Conservation (phyloP, 768 basidiomycete species). For the Pleurotus tuber-regium region DNA sequence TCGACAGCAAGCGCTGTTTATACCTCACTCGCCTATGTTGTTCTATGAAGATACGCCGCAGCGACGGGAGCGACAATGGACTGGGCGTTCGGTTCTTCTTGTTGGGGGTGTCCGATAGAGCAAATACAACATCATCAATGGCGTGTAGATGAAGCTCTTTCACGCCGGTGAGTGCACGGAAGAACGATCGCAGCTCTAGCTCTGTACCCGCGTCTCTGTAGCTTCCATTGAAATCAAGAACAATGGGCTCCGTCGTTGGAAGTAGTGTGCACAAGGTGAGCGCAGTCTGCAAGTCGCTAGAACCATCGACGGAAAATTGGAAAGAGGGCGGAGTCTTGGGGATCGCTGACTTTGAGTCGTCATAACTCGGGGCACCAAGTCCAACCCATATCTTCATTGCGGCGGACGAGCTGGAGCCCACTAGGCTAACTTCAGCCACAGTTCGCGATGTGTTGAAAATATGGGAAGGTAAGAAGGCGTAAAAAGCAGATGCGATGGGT, state of each 20-base stretch:
- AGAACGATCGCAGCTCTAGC: neutral
- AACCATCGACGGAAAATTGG: neutral
- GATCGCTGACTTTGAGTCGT: neutral
- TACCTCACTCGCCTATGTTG: neutral
- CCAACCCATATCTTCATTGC: neutral
- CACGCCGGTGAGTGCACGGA: neutral
- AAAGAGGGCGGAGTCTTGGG: neutral
- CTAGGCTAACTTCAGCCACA: neutral
- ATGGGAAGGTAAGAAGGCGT: neutral
- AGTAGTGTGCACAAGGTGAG: neutral
- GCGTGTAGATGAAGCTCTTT: neutral
- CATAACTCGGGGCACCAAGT: too few relatives aligned
- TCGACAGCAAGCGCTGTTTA: neutral
- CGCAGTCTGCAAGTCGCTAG: neutral
- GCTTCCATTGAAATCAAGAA: neutral
- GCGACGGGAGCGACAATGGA: neutral
- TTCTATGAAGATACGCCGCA: neutral
- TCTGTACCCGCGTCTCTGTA: neutral
- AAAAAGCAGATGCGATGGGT: neutral
- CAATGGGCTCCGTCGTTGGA: neutral
- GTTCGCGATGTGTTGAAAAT: neutral
- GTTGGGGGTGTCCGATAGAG: neutral
- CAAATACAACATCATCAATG: neutral
- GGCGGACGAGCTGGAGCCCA: neutral
- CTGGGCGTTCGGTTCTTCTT: neutral